Conservation (phyloP, 176 grass and related monocot species). For the Hordeum vulgare region DNA sequence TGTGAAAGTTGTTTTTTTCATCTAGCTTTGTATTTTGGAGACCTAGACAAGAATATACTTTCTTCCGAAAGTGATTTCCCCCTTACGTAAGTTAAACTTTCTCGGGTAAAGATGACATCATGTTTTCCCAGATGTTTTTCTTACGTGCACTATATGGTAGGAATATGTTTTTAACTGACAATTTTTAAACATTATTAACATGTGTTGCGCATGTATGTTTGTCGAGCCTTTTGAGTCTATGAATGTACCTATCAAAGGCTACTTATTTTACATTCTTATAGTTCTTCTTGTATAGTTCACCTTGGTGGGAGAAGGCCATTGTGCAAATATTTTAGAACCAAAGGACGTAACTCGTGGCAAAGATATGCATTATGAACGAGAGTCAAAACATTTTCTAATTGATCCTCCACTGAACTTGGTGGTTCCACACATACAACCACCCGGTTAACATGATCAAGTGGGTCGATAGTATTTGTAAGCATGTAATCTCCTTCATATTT, state of each 20-base stretch:
- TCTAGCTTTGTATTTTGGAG: neutral
- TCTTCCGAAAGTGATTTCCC: neutral
- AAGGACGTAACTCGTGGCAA: constrained; percentile 65
- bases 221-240: neutral
- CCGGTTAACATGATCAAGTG: constrained; percentile 60
- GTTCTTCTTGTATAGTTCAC: constrained; percentile 43
- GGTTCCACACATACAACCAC: constrained; percentile 50
- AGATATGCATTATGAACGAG: constrained; percentile 47
- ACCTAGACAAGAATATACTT: neutral
- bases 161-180: neutral
- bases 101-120: neutral
- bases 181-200: neutral
- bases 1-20: neutral
- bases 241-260: neutral
- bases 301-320: constrained; percentile 46
- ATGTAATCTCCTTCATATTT: neutral
- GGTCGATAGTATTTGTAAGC: constrained; percentile 10
- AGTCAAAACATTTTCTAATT: constrained; percentile 62
- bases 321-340: constrained; percentile 49
- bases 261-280: neutral
- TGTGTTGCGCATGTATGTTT: neutral
- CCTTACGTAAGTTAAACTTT: neutral
- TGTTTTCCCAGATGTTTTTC: neutral
- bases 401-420: constrained; percentile 73
- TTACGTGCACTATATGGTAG: neutral